These are phyloP conservation scores for Fusarium foetens DNA, from an alignment of 2,329 filamentous ascomycete species.

Conservation along the genomic window DNA sequence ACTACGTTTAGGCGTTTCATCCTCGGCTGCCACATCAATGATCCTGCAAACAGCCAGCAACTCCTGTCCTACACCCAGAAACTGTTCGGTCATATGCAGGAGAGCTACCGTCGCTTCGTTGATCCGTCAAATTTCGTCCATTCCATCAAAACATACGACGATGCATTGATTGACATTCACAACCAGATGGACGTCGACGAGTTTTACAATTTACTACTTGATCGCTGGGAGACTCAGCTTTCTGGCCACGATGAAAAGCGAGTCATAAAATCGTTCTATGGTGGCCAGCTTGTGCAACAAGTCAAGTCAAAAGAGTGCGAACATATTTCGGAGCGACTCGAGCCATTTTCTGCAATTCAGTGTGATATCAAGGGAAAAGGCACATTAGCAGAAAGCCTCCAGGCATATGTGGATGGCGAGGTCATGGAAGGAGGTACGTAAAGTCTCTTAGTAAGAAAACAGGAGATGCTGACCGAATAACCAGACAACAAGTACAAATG, in stretches of 20 bases:
- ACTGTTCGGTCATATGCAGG: conserved; percentile 87
- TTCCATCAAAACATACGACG: conserved; percentile 84
- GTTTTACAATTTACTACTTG: conserved; percentile 94
- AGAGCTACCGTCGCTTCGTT: conserved; percentile 77
- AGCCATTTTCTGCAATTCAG: conserved; percentile 93
- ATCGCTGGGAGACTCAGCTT: conserved; percentile 88
- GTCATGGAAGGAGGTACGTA: conserved; percentile 85
- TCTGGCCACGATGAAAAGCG: conserved; percentile 73
- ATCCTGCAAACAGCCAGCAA: conserved; percentile 66
- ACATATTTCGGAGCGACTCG: conserved; percentile 89
- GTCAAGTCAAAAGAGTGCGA: conserved; percentile 94
- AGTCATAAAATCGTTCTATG: conserved; percentile 83
- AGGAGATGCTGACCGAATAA: conserved; percentile 12
- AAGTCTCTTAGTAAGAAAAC: neutral
- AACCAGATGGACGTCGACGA: conserved; percentile 99
- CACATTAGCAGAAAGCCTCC: conserved; percentile 84
- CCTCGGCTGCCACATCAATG: conserved; percentile 68
- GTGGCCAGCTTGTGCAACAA: conserved; percentile 91
- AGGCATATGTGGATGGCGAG: conserved; percentile 96
- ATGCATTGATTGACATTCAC: conserved; percentile 82
- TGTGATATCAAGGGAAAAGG: conserved; percentile 95
- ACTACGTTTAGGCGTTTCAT: conserved; percentile 87
- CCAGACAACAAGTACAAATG: conserved; percentile 98
- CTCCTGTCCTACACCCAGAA: conserved; percentile 82
- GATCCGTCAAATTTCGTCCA: conserved; percentile 78